These are phyloP conservation scores for Starmerella stigmatis DNA, from an alignment of 805 yeast species.

Conservation along the genomic window DNA sequence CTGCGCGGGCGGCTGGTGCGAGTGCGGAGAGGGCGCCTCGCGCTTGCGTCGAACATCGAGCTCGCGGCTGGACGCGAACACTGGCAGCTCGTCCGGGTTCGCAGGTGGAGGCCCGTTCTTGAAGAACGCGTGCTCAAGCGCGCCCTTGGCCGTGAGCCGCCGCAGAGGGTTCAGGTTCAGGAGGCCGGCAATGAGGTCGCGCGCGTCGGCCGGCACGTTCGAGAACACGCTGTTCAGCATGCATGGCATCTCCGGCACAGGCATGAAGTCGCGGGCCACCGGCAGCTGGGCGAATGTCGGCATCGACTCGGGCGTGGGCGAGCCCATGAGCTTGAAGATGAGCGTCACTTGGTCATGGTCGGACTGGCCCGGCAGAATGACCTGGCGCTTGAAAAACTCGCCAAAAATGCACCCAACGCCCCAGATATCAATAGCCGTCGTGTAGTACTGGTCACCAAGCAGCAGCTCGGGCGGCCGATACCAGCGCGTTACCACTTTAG, in stretches of 20 bases:
- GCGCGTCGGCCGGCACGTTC: slow-evolving; percentile 24
- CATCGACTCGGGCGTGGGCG: slow-evolving; percentile 55
- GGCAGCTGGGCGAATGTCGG: slow-evolving; percentile 53
- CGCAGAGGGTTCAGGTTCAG: slow-evolving; percentile 59
- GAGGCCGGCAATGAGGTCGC: slow-evolving; percentile 44
- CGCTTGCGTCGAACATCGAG: slow-evolving; percentile 40
- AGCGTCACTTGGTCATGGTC: slow-evolving; percentile 81
- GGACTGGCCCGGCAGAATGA: slow-evolving; percentile 73
- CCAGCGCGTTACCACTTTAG: slow-evolving; percentile 93
- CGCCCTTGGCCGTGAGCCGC: slow-evolving; percentile 71
- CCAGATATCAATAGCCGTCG: slow-evolving; percentile 96
- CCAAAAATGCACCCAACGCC: slow-evolving; percentile 94
- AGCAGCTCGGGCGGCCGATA: slow-evolving; percentile 92
- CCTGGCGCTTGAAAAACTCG: slow-evolving; percentile 71
- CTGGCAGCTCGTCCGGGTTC: slow-evolving; percentile 45
- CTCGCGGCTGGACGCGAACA: slow-evolving; percentile 81
- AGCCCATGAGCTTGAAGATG: slow-evolving; percentile 72
- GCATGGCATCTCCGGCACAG: slow-evolving; percentile 25
- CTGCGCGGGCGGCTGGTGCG: slow-evolving; percentile 29
- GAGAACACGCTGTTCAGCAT: slow-evolving; percentile 36
- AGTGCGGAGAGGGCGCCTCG: slow-evolving; percentile 13
- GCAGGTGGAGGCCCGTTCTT: slow-evolving; percentile 55
- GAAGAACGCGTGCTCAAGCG: slow-evolving; percentile 63
- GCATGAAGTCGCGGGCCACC: slow-evolving; percentile 25
- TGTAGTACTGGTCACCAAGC: slow-evolving; percentile 73